These are phyloP conservation scores for Cladosporium sp. DNA, from an alignment of 2,329 filamentous ascomycete genomes.

Conservation along the genomic window DNA sequence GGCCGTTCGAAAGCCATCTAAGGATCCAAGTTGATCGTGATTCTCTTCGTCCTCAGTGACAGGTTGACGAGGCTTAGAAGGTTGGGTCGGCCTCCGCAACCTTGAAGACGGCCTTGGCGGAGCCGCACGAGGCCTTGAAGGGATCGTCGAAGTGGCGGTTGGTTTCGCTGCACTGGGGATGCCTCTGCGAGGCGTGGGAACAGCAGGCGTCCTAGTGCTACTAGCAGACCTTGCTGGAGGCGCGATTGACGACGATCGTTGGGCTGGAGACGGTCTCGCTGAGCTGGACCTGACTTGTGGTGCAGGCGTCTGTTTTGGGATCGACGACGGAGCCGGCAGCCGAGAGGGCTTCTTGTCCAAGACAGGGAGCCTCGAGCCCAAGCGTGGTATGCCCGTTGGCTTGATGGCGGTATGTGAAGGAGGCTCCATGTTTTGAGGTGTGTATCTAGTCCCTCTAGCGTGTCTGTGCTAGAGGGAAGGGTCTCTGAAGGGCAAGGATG, in stretches of 20 bases:
- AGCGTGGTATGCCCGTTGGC: slow-evolving; percentile 18
- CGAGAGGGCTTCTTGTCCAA: slow-evolving; percentile 17
- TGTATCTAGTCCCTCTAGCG: no score
- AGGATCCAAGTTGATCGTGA: slow-evolving; percentile 39
- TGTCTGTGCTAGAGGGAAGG: no score
- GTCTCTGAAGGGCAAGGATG: no score
- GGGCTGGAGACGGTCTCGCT: slow-evolving; percentile 12
- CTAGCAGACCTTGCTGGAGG: slow-evolving; percentile 4
- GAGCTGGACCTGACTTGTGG: slow-evolving; percentile 5
- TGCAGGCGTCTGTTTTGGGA: background rate
- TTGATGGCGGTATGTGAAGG: slow-evolving; percentile 5
- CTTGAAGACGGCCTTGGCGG: slow-evolving; percentile 4
- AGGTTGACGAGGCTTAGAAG: background rate
- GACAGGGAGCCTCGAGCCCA: slow-evolving; percentile 17
- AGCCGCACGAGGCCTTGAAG: slow-evolving; percentile 6
- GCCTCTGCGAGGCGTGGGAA: slow-evolving; percentile 5
- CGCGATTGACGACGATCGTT: slow-evolving; percentile 15
- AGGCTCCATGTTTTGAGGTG: slow-evolving; percentile 8
- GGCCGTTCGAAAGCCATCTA: slow-evolving; percentile 40
- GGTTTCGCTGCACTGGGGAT: slow-evolving; percentile 16
- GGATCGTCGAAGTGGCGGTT: slow-evolving; percentile 3
- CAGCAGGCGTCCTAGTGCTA: slow-evolving; percentile 3
- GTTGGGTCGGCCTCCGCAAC: slow-evolving; percentile 8
- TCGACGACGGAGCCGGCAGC: background rate
- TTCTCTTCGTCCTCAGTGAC: slow-evolving; percentile 26